phyloP scores from a whole-genome alignment of 2,329 filamentous ascomycete genomes.

The Cladophialophora immunda region DNA sequence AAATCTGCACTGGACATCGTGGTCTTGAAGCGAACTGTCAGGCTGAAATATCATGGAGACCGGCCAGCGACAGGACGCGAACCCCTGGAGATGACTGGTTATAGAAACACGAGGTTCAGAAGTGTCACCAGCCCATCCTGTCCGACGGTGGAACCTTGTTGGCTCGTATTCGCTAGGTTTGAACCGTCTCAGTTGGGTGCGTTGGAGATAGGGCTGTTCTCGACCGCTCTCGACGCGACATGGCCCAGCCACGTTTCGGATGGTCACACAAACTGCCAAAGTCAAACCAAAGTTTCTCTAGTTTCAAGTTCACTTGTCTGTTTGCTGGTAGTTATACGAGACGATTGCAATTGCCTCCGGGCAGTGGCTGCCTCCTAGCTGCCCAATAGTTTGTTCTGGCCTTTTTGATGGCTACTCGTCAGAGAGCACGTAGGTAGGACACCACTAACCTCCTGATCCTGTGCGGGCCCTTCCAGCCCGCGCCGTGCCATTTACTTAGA shows the following conservation, averaged over 20 bases:
- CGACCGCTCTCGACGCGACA: constrained; percentile 1
- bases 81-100: background rate
- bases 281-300: background rate
- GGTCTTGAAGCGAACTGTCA: background rate
- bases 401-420: background rate
- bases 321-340: background rate
- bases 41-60: background rate
- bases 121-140: background rate
- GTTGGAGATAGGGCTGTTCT: background rate
- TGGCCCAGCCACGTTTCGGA: background rate
- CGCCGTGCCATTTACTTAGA: too few species aligned
- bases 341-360: background rate
- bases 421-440: too few species aligned
- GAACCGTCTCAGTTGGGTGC: background rate
- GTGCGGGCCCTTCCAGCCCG: background rate
- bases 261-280: background rate
- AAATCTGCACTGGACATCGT: background rate
- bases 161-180: background rate
- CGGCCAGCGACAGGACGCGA: background rate
- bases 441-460: too few species aligned
- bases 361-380: background rate
- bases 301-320: background rate
- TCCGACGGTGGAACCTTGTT: background rate
- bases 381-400: background rate
- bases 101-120: background rate